Conservation (phyloP, 257 asterid genomes). For the Solanum ossicruentum region DNA sequence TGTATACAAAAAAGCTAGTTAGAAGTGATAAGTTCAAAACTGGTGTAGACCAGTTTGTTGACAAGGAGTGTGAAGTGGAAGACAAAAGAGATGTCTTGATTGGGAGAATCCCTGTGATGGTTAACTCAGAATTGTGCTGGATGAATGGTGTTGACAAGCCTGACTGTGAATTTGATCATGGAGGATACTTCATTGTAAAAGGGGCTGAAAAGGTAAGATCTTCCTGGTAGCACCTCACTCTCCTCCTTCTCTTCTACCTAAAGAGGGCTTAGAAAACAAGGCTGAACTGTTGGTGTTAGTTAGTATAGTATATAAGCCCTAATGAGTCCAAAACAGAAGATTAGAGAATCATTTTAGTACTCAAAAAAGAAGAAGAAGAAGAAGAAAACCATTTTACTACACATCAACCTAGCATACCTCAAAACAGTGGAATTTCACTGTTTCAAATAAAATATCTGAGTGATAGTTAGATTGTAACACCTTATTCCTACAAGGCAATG, state of each 20-base stretch:
- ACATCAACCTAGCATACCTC: background rate
- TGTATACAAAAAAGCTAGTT: conserved; percentile 44
- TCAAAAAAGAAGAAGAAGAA: background rate
- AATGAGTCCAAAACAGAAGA: background rate
- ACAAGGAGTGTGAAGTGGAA: conserved; percentile 31
- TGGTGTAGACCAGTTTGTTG: conserved; percentile 44
- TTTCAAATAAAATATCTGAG: background rate
- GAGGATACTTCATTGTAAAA: conserved; percentile 86
- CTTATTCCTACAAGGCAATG: background rate
- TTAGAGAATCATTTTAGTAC: background rate
- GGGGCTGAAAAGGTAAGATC: conserved; percentile 90
- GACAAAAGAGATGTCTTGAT: conserved; percentile 19
- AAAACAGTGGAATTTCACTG: background rate
- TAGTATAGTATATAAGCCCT: background rate
- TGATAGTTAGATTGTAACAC: background rate
- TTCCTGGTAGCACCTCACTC: background rate
- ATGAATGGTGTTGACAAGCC: conserved; percentile 34
- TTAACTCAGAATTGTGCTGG: conserved; percentile 71
- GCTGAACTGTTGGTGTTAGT: background rate
- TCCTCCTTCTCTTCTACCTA: background rate
- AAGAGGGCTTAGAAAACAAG: background rate
- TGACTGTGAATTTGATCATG: conserved; percentile 88
- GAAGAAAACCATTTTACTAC: background rate
- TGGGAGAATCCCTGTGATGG: conserved; percentile 94
- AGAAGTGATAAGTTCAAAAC: conserved; percentile 80